Percentiles rank a stretch among this genome's conserved stretches.
phyloP scores from a whole-genome alignment of 2,329 filamentous ascomycete species.

The Dactylonectria macrodidyma region DNA sequence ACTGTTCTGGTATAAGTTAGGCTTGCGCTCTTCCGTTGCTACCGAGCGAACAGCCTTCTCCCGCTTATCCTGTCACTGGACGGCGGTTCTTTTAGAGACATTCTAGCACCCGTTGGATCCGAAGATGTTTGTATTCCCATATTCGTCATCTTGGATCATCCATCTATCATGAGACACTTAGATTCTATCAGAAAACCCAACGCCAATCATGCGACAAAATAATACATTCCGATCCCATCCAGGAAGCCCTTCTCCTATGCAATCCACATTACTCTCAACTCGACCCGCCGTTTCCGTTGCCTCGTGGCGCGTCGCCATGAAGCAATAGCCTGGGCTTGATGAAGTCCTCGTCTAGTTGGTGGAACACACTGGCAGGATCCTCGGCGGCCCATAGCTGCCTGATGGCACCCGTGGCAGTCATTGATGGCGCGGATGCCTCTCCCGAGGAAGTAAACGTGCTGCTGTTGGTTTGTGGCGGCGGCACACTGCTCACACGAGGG shows the following conservation, averaged over 20 bases:
- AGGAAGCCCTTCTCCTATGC: slow-evolving; percentile 8
- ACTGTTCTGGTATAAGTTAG: background rate
- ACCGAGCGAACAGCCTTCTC: background rate
- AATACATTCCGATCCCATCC: slow-evolving; percentile 30
- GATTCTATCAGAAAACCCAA: slow-evolving; percentile 44
- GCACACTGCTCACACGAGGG: slow-evolving; percentile 45
- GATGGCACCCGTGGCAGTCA: slow-evolving; percentile 84
- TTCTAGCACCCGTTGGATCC: background rate
- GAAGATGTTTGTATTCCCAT: slow-evolving; percentile 14
- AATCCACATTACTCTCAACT: slow-evolving; percentile 33
- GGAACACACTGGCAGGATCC: slow-evolving; percentile 91
- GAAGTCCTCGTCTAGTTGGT: slow-evolving; percentile 94
- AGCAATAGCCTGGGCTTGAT: slow-evolving; percentile 93
- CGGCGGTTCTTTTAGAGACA: background rate
- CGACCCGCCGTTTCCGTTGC: slow-evolving; percentile 45
- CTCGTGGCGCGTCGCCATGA: slow-evolving; percentile 70
- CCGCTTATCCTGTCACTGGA: background rate
- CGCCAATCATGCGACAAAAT: slow-evolving; percentile 47
- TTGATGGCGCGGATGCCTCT: slow-evolving; percentile 55
- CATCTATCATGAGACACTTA: slow-evolving; percentile 35
- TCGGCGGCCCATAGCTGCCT: slow-evolving; percentile 87
- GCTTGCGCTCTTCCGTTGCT: background rate
- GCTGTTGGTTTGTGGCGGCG: slow-evolving; percentile 45
- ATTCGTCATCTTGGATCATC: slow-evolving; percentile 21
- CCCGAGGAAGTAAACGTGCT: slow-evolving; percentile 51